Evolutionary conservation across 108 stramenopile species (phyloP).

Genomic region (Cyclotella atomus): DNA sequence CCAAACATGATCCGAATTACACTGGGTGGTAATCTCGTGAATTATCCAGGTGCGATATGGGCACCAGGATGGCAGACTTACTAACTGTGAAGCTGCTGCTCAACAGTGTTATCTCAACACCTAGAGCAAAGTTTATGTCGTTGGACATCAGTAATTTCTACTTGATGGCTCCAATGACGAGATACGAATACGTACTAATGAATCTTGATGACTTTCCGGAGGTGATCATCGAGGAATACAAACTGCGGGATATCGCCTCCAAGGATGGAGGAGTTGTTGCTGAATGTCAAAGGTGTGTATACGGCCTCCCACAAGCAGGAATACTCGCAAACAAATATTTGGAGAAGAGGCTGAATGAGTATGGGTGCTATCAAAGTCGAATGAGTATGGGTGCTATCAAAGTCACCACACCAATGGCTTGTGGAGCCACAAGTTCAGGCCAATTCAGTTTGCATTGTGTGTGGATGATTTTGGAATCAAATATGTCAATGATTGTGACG

Average conservation of each 20-base stretch:
- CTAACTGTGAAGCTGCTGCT: slow-evolving; percentile 50
- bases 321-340: neutral
- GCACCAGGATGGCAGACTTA: slow-evolving; percentile 38
- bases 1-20: neutral
- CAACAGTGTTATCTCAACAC: slow-evolving; percentile 54
- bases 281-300: no score
- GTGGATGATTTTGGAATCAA: slow-evolving; percentile 19
- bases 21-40: neutral
- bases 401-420: neutral
- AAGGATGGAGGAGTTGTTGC: no score
- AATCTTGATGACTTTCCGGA: slow-evolving; percentile 23
- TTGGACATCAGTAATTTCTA: slow-evolving; percentile 50
- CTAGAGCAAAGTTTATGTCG: slow-evolving; percentile 29
- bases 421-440: slow-evolving; percentile 6
- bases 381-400: slow-evolving; percentile 10
- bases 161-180: slow-evolving; percentile 6
- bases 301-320: slow-evolving; percentile 13
- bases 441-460: neutral
- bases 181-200: slow-evolving; percentile 40
- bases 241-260: slow-evolving; percentile 12
- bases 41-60: slow-evolving; percentile 30
- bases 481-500: neutral
- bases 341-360: neutral
- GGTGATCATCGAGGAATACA: slow-evolving; percentile 35
- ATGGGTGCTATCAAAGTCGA: no score